Evolutionary conservation across 2,329 filamentous ascomycete genomes (phyloP).

Genomic region (Fonsecaea monophora): DNA sequence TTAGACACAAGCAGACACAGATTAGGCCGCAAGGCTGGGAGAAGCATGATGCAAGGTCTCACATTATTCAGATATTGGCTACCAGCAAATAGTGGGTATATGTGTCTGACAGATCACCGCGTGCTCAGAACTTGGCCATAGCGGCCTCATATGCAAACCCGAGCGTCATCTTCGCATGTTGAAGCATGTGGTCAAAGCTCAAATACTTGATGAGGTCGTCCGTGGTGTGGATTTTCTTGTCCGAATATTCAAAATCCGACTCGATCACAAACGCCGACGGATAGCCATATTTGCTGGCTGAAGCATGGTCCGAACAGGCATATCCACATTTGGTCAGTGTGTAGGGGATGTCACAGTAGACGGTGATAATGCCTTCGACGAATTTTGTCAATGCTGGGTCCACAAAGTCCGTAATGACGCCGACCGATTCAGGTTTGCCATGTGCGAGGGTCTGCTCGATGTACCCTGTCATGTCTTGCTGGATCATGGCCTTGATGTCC

Average conservation of each 20-base stretch:
- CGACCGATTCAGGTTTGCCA: constrained; percentile 82
- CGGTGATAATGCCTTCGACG: constrained; percentile 85
- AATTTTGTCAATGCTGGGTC: constrained; percentile 82
- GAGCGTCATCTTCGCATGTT: constrained; percentile 85
- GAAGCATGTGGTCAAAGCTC: constrained; percentile 87
- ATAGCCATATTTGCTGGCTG: constrained; percentile 70
- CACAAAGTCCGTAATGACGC: constrained; percentile 91
- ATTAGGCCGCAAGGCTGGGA: neutral
- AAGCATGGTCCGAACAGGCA: constrained; percentile 75
- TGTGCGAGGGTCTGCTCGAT: constrained; percentile 81
- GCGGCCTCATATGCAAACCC: constrained; percentile 84
- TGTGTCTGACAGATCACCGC: neutral
- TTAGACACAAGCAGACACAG: neutral
- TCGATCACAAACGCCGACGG: constrained; percentile 71
- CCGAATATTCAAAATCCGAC: constrained; percentile 64
- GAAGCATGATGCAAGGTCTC: neutral
- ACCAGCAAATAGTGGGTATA: neutral
- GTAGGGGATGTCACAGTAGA: constrained; percentile 89
- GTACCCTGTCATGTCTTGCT: constrained; percentile 98
- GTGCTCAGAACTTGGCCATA: constrained; percentile 68
- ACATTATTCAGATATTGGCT: neutral
- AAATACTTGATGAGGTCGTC: constrained; percentile 74
- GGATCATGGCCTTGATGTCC: constrained; percentile 93
- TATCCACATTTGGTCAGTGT: constrained; percentile 89
- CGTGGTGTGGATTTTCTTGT: constrained; percentile 75